Conservation (phyloP, 768 basidiomycete genomes). For the Amanita pseudoporphyria region DNA sequence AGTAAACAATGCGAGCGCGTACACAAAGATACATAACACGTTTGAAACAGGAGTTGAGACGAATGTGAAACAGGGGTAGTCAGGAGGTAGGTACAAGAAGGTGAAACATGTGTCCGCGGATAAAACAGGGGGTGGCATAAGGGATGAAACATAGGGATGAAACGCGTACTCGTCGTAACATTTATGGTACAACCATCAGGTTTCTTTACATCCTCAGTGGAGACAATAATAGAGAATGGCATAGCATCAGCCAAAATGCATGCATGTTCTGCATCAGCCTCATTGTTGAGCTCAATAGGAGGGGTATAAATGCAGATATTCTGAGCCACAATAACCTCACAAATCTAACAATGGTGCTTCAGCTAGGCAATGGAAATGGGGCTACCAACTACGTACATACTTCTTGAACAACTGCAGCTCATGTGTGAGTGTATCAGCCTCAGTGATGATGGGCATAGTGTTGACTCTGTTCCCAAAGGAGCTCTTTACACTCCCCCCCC, state of each 20-base stretch:
- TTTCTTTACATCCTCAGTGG: constrained; percentile 89
- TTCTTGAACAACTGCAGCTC: constrained; percentile 91
- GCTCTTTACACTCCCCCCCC: too few relatives aligned
- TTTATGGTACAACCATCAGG: constrained; percentile 89
- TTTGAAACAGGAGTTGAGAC: too few relatives aligned
- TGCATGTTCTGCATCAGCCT: constrained; percentile 72
- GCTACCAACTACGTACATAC: constrained; percentile 46
- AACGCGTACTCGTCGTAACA: too few relatives aligned
- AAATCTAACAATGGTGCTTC: constrained; percentile 41
- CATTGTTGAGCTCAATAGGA: constrained; percentile 83
- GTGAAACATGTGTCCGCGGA: too few relatives aligned
- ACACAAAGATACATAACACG: too few relatives aligned
- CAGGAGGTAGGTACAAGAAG: too few relatives aligned
- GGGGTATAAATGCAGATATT: constrained; percentile 94
- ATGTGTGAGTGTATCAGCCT: constrained; percentile 95
- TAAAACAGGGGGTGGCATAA: too few relatives aligned
- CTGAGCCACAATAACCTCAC: constrained; percentile 84
- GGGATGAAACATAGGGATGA: too few relatives aligned
- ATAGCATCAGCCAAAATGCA: constrained; percentile 83
- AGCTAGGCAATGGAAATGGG: constrained; percentile 4
- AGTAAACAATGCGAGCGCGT: too few relatives aligned
- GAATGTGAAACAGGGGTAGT: too few relatives aligned
- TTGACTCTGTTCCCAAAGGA: constrained; percentile 97
- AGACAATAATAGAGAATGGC: constrained; percentile 98
- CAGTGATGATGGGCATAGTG: constrained; percentile 94